Evolutionary conservation across 148 eudicot genomes (phyloP).

Genomic region (Chenopodium berlandieri): DNA sequence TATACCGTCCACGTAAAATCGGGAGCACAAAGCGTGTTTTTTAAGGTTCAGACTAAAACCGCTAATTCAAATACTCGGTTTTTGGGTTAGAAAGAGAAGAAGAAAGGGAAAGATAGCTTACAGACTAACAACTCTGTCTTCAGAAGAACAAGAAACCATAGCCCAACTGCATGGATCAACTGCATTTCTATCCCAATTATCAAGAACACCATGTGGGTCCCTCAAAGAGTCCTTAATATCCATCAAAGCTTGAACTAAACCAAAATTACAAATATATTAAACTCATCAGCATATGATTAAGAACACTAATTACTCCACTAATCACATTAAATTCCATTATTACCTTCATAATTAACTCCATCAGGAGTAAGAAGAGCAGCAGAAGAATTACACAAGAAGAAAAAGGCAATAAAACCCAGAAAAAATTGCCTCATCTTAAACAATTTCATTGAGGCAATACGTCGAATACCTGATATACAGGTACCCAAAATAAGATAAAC

Average conservation of each 20-base stretch:
- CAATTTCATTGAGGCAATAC: conserved; percentile 31
- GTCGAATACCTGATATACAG: conserved; percentile 25
- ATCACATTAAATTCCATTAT: background rate
- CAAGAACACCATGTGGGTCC: conserved; percentile 83
- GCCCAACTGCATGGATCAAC: conserved; percentile 98
- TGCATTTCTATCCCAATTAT: conserved; percentile 77
- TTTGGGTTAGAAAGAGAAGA: background rate
- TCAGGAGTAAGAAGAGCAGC: conserved; percentile 64
- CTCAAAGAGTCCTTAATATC: conserved; percentile 45
- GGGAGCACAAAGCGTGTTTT: background rate
- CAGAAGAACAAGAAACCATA: conserved; percentile 75
- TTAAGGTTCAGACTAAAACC: background rate
- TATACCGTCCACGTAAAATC: background rate
- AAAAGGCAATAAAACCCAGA: conserved; percentile 34
- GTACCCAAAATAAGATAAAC: background rate
- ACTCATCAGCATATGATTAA: background rate
- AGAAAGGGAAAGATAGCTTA: conserved; percentile 34
- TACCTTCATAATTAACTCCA: conserved; percentile 95
- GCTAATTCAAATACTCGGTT: no score
- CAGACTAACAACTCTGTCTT: conserved; percentile 63
- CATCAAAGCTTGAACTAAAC: conserved; percentile 81
- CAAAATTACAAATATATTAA: background rate
- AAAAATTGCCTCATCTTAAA: conserved; percentile 24
- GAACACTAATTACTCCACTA: background rate
- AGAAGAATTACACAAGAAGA: conserved; percentile 45